Evolutionary conservation across 345 rosid species (phyloP).

Genomic region (Eucalyptus rudis): DNA sequence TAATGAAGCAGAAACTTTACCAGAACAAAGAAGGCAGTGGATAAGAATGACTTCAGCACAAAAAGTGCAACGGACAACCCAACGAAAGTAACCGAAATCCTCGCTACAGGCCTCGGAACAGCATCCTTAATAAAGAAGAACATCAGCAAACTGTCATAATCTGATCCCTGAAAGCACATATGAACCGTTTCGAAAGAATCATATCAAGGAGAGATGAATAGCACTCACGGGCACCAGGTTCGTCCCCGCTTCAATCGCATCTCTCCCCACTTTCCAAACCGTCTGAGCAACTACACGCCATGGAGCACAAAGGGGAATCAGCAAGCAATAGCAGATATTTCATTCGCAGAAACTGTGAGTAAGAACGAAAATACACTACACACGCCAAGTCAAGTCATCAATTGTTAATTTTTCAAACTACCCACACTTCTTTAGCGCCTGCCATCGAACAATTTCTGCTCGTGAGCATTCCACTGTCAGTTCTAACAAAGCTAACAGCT

Average conservation of each 20-base stretch:
- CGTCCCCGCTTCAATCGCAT: slow-evolving; percentile 81
- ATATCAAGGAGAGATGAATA: not conserved
- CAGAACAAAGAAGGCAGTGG: slow-evolving; percentile 77
- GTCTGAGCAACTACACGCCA: slow-evolving; percentile 43
- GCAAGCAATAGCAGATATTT: not conserved
- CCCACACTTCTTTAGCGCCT: not conserved
- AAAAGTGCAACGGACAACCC: slow-evolving; percentile 35
- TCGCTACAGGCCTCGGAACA: slow-evolving; percentile 56
- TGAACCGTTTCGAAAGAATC: not conserved
- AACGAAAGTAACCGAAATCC: slow-evolving; percentile 36
- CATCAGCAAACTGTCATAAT: not conserved
- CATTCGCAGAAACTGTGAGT: not conserved
- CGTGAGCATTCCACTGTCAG: not conserved
- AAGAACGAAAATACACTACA: not conserved
- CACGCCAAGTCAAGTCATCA: not conserved
- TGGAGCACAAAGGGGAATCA: not conserved
- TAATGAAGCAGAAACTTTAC: slow-evolving; percentile 16
- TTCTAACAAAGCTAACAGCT: not conserved
- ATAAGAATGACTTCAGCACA: slow-evolving; percentile 52
- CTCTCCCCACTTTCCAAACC: slow-evolving; percentile 72
- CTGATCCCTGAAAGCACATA: not conserved
- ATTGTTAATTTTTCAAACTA: not conserved
- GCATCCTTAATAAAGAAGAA: slow-evolving; percentile 19
- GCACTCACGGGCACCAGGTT: slow-evolving; percentile 76
- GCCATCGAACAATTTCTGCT: not conserved